Base-by-base conservation (phyloP, 257 asterid species). In the Hygrophila difformis region DNA sequence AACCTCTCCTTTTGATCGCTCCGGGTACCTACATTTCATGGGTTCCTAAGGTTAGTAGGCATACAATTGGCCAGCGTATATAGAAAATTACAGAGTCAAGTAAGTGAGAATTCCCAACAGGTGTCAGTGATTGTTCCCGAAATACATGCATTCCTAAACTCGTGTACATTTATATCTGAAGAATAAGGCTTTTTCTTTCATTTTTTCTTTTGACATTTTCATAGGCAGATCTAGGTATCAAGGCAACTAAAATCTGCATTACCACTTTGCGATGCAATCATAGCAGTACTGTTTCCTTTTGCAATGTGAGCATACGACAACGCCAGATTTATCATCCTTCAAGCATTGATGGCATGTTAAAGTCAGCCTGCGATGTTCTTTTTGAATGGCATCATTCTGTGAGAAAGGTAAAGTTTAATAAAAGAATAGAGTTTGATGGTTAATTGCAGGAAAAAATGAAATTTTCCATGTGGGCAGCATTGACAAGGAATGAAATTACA, bases 241-340 rank as follows among this genome's bases (percentile, higher is more conserved):
- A 33, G 10, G 37, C 12, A 33, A 33, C 8, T 5, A 33, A 12
- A 9, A 33, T 5, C 37, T 33, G 6, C 2, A 12, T 62, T 74
- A 81, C 95, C 95, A 81, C 60, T 81, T 75, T 8, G 49, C 56
- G 59, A 81, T 71, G 81, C 95, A 85, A 11, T 66, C 67, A 18
- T 47, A 37, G 72, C 93, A 81, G 72, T 81, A 81, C 49, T 71
- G 77, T 50, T 73, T 84, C 64, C 42, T 63, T 44, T 67, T 71
- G 82, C 93, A 85, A 36, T 64, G 78, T 41, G 70, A 73, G 73
- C 95, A 81, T 55, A 59, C 16, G 59, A 69, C 56, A 36, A 72
- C 37, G 21, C 51, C 66, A 40, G 15, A 50, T 57, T 63, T 67
- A 51, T 54, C 24, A 24, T 59, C 54, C 51, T 51, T 76, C 60